Evolutionary conservation across 1,139 yeast species (phyloP), one percentile per base, ranked within the genome.

Genomic region (Geotrichum candidum): DNA sequence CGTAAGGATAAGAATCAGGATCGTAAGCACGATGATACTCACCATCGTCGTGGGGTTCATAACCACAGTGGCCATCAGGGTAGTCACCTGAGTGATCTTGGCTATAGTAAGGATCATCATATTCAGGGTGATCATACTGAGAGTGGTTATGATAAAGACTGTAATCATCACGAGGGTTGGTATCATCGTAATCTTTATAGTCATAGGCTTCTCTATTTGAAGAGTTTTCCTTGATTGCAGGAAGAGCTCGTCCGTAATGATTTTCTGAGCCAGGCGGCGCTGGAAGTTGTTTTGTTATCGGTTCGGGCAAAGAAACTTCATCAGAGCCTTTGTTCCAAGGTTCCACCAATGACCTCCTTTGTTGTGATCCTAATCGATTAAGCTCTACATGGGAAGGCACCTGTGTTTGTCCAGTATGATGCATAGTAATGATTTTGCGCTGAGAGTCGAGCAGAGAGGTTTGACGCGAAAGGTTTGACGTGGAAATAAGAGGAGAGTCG

Each of bases 381-480:
- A 73, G 59, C 38, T 67, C 67, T 1, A 65, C 67, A 9, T 63
- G 63, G 4, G 65, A 63, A 5, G 68, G 66, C 18, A 62, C 51
- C 4, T 50, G 31, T 10, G 53, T 22, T 25, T 22, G 23, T 22
- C 33, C 29, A 1, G 66, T 53, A 46, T 68, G 68, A 51, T 68
- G 67, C 53, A 65, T 61, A 1, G 77, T 74, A 6, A 67, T 65
- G 18, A 73, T 68, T 38, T 68, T 69, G 3, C 76, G 65, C 65
- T 74, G 75, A 9, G 68, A 67, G 29, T 74, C 77, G 56, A 69
- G 69, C 54, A 74, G 63, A 25, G 75, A 70, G 57, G 69, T 76
- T 22, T 53, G 57, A 41, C 58, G 55, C 6, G 38, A 29, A 18
- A 53, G 13, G 33, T 38, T 51, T 18, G 51, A 11, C 18, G 35